A percentile compares a stretch with the other conserved stretches of the same genome.
phyloP scores from a whole-genome alignment of 2,329 filamentous ascomycete genomes.

The Leptographium procerum region DNA sequence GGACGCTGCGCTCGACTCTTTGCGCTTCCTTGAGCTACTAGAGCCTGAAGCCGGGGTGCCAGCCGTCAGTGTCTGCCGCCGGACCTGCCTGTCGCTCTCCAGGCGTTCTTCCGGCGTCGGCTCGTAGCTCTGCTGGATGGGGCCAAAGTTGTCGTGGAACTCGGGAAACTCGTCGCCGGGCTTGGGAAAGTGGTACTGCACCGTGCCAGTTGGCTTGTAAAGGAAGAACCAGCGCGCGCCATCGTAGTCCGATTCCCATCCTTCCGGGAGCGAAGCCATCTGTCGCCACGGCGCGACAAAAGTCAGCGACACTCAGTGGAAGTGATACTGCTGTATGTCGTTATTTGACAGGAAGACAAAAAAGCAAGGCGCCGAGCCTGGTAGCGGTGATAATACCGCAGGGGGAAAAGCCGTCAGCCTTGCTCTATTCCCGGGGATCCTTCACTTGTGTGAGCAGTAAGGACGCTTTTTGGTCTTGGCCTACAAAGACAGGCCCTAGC shows the following conservation, averaged over 20 bases:
- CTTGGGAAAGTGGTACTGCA: conserved; percentile 45
- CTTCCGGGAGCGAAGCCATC: conserved; percentile 35
- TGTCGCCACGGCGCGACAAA: neutral
- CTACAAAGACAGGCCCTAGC: neutral
- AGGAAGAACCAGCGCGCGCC: conserved; percentile 46
- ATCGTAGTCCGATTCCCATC: conserved; percentile 49
- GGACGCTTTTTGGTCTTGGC: neutral
- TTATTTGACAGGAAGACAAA: neutral
- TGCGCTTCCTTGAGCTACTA: neutral
- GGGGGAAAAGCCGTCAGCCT: neutral
- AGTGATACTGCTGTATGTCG: no score
- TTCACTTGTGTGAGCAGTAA: neutral
- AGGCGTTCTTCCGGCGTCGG: conserved; percentile 41
- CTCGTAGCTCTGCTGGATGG: conserved; percentile 18
- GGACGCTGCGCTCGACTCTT: conserved; percentile 15
- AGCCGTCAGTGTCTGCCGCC: conserved; percentile 13
- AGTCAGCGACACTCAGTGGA: neutral
- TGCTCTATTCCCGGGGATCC: neutral
- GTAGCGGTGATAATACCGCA: neutral
- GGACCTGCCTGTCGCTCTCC: conserved; percentile 39
- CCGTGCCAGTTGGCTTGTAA: conserved; percentile 40
- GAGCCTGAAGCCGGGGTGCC: neutral
- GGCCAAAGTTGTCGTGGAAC: conserved; percentile 26
- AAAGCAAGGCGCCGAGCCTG: neutral
- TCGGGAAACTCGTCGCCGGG: conserved; percentile 48